Base-by-base conservation (phyloP, 441 rosid genomes). In the Brassica hybrid region DNA sequence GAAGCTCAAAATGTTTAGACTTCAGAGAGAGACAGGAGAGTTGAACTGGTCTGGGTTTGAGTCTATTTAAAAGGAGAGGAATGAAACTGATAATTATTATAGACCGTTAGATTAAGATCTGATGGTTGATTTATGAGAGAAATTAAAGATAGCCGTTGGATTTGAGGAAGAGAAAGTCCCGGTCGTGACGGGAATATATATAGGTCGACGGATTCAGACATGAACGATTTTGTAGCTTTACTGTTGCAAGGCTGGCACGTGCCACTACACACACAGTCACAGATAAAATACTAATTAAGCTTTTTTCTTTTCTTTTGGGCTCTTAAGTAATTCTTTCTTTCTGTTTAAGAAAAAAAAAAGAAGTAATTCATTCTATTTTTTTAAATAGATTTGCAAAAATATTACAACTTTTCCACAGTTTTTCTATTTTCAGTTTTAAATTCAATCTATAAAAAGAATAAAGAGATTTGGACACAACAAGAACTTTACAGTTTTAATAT, bases 81-180 rank as follows among this genome's bases (percentile, higher is more conserved):
- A 62, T 75, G 18, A 38, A 65, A 66, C 0, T 70, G 61, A 43
- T 7, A 80, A 83, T 82, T 88, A 71, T 85, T 81, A 59, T 23
- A 57, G 6, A 9, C 78, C 89, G 90, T 88, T 5, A 5, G 96
- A 91, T 93, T 54, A 12, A 17, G 9, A 79, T 84, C 85, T 1
- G 68, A 76, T 75, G 85, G 88, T 71, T 59, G 45, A 74, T 64
- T 60, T 3, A 38, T 17, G 1, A 7, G 45, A 54, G 12, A 0
- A 9, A 13, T 7, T 19, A 12, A 23, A 71, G 14, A 10, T 38
- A 74, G 81, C 91, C 95, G 96, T 87, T 84, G 82, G 97, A 88
- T 74, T 4, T 0, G 21, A 71, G 62, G 34, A 41, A 56, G 69
- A 50, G 75, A 56, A 23, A 70, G 38, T 68, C 50, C 79, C 74